These are phyloP conservation scores for Lachancea waltii DNA, from an alignment of 805 yeast species.

Conservation along the genomic window DNA sequence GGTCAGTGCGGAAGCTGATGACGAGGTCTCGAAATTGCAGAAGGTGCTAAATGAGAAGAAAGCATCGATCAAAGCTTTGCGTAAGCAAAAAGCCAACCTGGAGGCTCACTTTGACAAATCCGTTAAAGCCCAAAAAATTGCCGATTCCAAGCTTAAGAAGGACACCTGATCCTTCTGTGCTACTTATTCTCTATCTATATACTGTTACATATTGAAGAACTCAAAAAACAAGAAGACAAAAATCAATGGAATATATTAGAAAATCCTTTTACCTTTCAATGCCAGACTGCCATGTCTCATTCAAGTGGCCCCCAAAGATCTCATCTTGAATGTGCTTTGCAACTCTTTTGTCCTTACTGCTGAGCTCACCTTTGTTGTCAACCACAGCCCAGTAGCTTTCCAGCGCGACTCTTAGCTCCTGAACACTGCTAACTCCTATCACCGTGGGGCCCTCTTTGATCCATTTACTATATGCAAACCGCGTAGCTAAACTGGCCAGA, in stretches of 20 bases:
- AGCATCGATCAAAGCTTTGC: constrained; percentile 40
- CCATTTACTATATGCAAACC: constrained; percentile 68
- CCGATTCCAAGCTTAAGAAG: constrained; percentile 18
- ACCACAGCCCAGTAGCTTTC: constrained; percentile 46
- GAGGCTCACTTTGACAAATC: constrained; percentile 42
- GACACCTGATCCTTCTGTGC: constrained; percentile 14
- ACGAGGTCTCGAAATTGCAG: constrained; percentile 34
- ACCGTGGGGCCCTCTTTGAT: constrained; percentile 53
- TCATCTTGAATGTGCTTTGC: constrained; percentile 38
- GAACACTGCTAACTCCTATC: constrained; percentile 63
- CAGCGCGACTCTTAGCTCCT: constrained; percentile 61
- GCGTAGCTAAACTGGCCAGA: constrained; percentile 73
- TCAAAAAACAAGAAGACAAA: not conserved
- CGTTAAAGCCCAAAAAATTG: constrained; percentile 23
- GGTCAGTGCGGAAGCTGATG: constrained; percentile 4
- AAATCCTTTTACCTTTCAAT: too few relatives aligned
- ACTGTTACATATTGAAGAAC: not conserved
- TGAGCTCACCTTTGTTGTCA: constrained; percentile 29
- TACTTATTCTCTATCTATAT: not conserved
- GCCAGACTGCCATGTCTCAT: constrained; percentile 64
- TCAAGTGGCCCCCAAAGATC: constrained; percentile 46
- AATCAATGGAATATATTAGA: too few relatives aligned
- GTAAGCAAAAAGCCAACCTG: constrained; percentile 45
- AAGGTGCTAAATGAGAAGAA: constrained; percentile 37
- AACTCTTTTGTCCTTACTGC: constrained; percentile 38